Conservation (phyloP, 73 alveolate species). For the Durusdinium trenchii region DNA sequence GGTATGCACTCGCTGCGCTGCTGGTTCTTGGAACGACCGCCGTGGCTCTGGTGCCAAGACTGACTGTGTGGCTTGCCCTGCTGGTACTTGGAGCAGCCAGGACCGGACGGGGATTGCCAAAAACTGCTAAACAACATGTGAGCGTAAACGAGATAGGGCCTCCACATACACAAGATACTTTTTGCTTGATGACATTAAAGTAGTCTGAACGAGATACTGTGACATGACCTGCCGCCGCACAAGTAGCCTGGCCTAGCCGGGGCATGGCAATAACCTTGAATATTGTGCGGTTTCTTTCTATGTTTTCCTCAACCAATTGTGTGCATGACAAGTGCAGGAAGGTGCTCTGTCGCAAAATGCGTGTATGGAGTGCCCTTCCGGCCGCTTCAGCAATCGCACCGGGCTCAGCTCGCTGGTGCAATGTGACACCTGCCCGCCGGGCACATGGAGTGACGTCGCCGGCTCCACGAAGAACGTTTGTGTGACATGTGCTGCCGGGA, state of each 20-base stretch:
- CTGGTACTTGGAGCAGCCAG: conserved; percentile 92
- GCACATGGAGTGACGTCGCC: conserved; percentile 64
- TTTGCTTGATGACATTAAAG: too few species aligned
- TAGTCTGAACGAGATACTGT: too few species aligned
- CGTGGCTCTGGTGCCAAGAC: conserved; percentile 45
- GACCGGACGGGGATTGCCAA: too few species aligned
- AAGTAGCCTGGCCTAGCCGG: too few species aligned
- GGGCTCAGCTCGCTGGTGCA: conserved; percentile 4
- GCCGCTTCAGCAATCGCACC: conserved; percentile 51
- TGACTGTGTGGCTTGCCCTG: conserved; percentile 20
- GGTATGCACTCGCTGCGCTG: conserved; percentile 48
- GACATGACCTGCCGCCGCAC: too few species aligned
- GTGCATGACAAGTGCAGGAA: conserved; percentile 11
- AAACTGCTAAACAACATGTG: too few species aligned
- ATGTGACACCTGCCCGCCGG: conserved; percentile 60
- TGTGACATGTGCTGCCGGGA: conserved; percentile 36
- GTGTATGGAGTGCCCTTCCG: conserved; percentile 60
- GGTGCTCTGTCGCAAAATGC: conserved; percentile 70
- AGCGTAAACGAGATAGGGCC: too few species aligned
- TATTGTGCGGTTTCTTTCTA: too few species aligned
- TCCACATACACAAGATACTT: too few species aligned
- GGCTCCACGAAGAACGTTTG: conserved; percentile 43
- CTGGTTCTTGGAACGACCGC: conserved; percentile 84
- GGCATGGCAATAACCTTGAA: too few species aligned
- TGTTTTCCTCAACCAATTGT: not conserved